Conservation (phyloP, 2,329 filamentous ascomycete species). For the Aureobasidium uvarum region DNA sequence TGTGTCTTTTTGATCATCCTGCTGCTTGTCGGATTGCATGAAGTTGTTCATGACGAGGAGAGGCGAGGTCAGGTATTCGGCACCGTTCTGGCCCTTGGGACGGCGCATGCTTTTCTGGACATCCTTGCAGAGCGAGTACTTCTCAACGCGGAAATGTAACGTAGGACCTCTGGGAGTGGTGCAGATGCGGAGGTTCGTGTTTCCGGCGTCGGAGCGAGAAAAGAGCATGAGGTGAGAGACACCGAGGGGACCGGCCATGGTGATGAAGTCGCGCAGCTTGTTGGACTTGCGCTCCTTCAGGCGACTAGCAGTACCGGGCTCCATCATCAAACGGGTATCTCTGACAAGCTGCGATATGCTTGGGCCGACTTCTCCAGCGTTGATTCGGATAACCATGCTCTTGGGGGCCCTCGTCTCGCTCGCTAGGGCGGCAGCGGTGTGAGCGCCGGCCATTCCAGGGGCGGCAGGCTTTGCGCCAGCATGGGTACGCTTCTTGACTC, state of each 20-base stretch:
- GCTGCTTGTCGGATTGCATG: constrained; percentile 49
- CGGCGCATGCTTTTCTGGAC: constrained; percentile 79
- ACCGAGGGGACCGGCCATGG: constrained; percentile 91
- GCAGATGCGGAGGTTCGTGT: constrained; percentile 86
- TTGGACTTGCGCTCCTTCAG: constrained; percentile 89
- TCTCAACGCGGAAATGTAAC: constrained; percentile 89
- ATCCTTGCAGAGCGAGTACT: constrained; percentile 91
- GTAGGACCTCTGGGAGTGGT: constrained; percentile 89
- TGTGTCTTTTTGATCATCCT: constrained; percentile 46
- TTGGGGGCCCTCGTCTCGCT: constrained; percentile 71
- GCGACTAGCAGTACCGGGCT: constrained; percentile 85
- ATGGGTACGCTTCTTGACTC: constrained; percentile 89
- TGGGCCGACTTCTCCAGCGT: constrained; percentile 86
- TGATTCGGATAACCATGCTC: constrained; percentile 97
- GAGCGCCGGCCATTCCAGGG: constrained; percentile 59
- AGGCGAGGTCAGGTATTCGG: constrained; percentile 82
- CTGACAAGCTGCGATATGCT: constrained; percentile 88
- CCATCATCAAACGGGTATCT: constrained; percentile 92
- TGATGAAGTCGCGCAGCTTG: constrained; percentile 84
- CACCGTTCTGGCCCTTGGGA: constrained; percentile 70
- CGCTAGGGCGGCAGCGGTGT: constrained; percentile 53
- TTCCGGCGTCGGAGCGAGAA: constrained; percentile 82
- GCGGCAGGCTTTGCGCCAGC: constrained; percentile 67
- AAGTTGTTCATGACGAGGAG: constrained; percentile 99
- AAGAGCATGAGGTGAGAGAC: constrained; percentile 93